Base-by-base conservation (phyloP, 2,329 filamentous ascomycete genomes). In the Capronia epimyces region DNA sequence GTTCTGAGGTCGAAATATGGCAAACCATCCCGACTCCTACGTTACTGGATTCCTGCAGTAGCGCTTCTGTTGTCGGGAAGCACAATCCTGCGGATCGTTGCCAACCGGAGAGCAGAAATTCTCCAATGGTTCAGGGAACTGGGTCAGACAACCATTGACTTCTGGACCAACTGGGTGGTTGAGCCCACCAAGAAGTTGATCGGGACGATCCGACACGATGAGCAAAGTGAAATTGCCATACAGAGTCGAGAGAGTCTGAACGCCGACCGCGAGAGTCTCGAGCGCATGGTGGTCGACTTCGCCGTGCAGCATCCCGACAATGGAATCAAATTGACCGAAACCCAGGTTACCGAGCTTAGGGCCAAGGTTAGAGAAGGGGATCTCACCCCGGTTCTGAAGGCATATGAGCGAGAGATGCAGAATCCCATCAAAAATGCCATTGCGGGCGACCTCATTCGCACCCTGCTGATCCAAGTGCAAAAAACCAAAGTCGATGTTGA, bases 401-500 rank as follows among this genome's bases (percentile, higher is more conserved):
- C 91, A 0, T 98, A 95, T 66, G 93, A 98, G 66, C 83, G 86
- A 64, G 91, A 96, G 60, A 75, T 98, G 36, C 80, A 86, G 46
- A 85, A 76, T 41, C 93, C 93, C 1, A 82, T 98, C 54, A 75
- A 83, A 48, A 90, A 91, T 6, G 87, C 90, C 0, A 70, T 98
- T 15, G 80, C 82, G 24, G 93, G 93, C 9, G 91, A 97, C 62
- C 77, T 98, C 22, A 80, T 97, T 29, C 84, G 91, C 45, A 89
- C 91, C 3, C 80, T 98, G 22, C 76, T 98, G 39, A 97, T 98
- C 49, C 93, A 98, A 66, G 84, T 98, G 31, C 93, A 98, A 65
- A 98, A 98, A 76, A 97, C 93, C 18, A 98, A 98, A 73, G 93
- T 98, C 7, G 93, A 98, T 64, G 83, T 98, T 10, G 93, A 98